Percentiles rank a stretch among this genome's conserved stretches.
These are phyloP conservation scores for Earliella scabrosa DNA, from an alignment of 1,284 basidiomycete species.

Conservation along the genomic window DNA sequence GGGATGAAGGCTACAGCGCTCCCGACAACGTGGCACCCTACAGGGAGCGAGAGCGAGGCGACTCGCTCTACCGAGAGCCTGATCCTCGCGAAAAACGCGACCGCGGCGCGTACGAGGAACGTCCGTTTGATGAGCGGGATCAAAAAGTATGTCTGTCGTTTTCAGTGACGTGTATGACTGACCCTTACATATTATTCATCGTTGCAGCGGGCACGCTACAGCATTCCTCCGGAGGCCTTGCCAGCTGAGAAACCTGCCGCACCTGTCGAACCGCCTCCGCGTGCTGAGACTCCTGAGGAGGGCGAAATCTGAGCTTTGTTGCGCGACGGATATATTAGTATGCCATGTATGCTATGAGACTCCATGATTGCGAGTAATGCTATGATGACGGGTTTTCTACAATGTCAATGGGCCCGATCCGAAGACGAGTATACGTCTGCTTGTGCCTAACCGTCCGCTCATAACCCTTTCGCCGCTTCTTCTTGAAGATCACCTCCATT, in stretches of 20 bases:
- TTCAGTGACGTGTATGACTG: constrained; percentile 1
- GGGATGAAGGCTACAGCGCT: constrained; percentile 44
- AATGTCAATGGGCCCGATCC: constrained; percentile 74
- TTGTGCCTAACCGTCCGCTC: constrained; percentile 85
- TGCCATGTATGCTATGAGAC: constrained; percentile 23
- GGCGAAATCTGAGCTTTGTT: constrained; percentile 67
- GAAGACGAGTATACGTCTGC: constrained; percentile 90
- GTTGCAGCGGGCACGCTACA: constrained; percentile 57
- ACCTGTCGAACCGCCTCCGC: constrained; percentile 41
- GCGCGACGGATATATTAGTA: constrained; percentile 14
- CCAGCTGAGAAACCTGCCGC: constrained; percentile 24
- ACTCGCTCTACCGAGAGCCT: constrained; percentile 49
- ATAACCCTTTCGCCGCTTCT: constrained; percentile 98
- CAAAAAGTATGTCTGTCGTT: constrained; percentile 60
- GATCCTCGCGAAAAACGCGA: constrained; percentile 50
- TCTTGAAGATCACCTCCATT: constrained; percentile 92
- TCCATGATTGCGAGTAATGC: constrained; percentile 20
- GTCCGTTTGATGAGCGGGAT: constrained; percentile 48
- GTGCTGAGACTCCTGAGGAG: constrained; percentile 77
- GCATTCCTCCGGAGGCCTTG: constrained; percentile 40
- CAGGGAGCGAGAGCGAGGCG: constrained; percentile 54
- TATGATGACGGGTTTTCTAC: constrained; percentile 32
- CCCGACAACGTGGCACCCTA: constrained; percentile 25
- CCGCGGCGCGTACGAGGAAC: constrained; percentile 44
- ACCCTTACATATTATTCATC: constrained; percentile 4